Evolutionary conservation across 2,329 filamentous ascomycete genomes (phyloP).

Genomic region (Fusarium equiseti): DNA sequence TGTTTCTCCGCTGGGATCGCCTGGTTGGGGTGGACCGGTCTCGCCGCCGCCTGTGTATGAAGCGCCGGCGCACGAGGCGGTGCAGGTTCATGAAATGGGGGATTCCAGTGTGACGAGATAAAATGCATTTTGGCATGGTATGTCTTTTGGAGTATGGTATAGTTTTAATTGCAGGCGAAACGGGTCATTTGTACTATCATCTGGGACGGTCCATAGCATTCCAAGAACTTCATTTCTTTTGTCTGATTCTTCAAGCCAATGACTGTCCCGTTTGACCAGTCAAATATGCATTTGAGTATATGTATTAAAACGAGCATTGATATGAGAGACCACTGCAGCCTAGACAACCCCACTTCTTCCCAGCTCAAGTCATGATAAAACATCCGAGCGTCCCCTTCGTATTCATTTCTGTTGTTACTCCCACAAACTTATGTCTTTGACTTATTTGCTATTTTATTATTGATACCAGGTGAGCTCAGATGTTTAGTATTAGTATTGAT

Average conservation of each 20-base stretch:
- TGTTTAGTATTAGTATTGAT: too few species aligned
- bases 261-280: rapidly evolving
- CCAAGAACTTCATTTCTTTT: not conserved
- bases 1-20: not conserved
- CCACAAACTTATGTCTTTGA: too few species aligned
- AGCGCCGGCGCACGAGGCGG: not conserved
- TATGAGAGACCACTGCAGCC: not conserved
- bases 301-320: not conserved
- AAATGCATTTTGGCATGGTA: rapidly evolving
- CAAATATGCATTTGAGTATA: not conserved
- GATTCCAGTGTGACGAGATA: not conserved
- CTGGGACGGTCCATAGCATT: not conserved
- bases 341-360: not conserved
- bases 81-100: not conserved
- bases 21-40: not conserved
- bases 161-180: not conserved
- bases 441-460: too few species aligned
- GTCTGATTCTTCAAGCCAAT: too few species aligned
- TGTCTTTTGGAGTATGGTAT: not conserved
- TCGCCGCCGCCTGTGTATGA: not conserved
- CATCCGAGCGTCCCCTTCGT: too few species aligned
- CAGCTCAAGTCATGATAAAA: too few species aligned
- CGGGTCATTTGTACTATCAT: not conserved
- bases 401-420: too few species aligned
- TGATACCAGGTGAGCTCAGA: too few species aligned